Evolutionary conservation across 164 flowering plant species (phyloP).

Genomic region (Sextonia rubra): DNA sequence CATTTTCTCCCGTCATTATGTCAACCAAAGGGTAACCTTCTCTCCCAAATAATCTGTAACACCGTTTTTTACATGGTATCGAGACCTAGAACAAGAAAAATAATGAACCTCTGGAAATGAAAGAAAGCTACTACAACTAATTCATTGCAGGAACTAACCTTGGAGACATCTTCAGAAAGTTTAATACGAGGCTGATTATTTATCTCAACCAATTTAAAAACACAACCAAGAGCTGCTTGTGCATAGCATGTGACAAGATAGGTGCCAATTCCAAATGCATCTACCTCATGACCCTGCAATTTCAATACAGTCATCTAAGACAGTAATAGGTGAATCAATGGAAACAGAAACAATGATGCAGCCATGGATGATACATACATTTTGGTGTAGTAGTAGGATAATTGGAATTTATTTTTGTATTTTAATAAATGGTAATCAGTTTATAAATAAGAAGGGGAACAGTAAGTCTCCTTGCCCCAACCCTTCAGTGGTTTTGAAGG

Average conservation of each 20-base stretch:
- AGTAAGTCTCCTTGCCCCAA: too few relatives aligned
- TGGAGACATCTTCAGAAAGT: slow-evolving; percentile 96
- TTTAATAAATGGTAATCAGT: too few relatives aligned
- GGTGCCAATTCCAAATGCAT: slow-evolving; percentile 96
- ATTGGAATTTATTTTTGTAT: too few relatives aligned
- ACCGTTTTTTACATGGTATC: slow-evolving; percentile 91
- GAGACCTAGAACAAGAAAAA: slow-evolving; percentile 60
- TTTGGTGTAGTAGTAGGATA: too few relatives aligned
- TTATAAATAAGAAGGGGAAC: too few relatives aligned
- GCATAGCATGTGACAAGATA: slow-evolving; percentile 94
- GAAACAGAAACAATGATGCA: not conserved
- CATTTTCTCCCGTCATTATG: slow-evolving; percentile 95
- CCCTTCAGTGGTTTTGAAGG: too few relatives aligned
- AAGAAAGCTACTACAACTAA: slow-evolving; percentile 1
- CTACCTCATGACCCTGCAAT: slow-evolving; percentile 90
- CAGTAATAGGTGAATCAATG: not conserved
- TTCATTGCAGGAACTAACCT: slow-evolving; percentile 47
- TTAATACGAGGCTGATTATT: slow-evolving; percentile 93
- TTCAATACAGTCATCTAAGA: not conserved
- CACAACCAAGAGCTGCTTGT: slow-evolving; percentile 97
- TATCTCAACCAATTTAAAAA: slow-evolving; percentile 96
- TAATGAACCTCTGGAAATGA: slow-evolving; percentile 4
- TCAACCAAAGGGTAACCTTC: slow-evolving; percentile 97
- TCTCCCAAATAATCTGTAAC: slow-evolving; percentile 84
- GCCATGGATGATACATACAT: too few relatives aligned